Evolutionary conservation across 345 rosid species (phyloP), one percentile per base, ranked within the genome.

Genomic region (Salix brachista): DNA sequence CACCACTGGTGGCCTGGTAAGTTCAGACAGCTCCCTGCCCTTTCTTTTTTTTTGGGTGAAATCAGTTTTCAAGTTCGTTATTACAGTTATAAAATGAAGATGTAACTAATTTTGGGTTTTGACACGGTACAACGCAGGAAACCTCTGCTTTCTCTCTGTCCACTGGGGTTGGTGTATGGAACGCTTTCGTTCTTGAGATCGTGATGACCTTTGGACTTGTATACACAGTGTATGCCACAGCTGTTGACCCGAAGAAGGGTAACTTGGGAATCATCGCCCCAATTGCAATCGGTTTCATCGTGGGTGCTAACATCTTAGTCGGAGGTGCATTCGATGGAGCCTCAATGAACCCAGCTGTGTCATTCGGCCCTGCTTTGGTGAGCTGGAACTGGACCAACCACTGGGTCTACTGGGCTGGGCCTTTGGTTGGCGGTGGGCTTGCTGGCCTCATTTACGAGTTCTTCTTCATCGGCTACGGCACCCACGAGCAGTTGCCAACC

Each of bases 371-470:
- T 12, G 98, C 98, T 0, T 81, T 94, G 60, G 97, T 94, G 34
- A 91, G 96, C 96, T 94, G 98, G 98, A 80, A 70, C 68, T 94
- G 98, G 98, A 73, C 71, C 4, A 82, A 90, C 87, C 98, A 94
- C 84, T 94, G 98, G 98, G 88, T 92, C 37, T 94, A 94, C 93
- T 94, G 97, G 98, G 94, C 80, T 1, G 98, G 98, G 5, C 98
- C 98, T 18, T 85, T 94, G 10, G 42, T 94, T 16, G 98, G 98
- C 0, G 97, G 97, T 82, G 98, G 94, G 17, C 39, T 94, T 37
- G 97, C 98, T 8, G 97, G 95, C 0, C 85, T 94, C 17, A 71
- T 94, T 70, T 94, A 94, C 71, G 98, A 94, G 70, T 21, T 84
- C 74, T 52, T 89, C 84, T 94, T 94, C 85, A 92, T 94, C 11